A percentile compares a stretch with the other conserved stretches of the same genome.
These are phyloP conservation scores for Debaryomyces sp. DNA, from an alignment of 1,139 yeast genomes.

Conservation along the genomic window DNA sequence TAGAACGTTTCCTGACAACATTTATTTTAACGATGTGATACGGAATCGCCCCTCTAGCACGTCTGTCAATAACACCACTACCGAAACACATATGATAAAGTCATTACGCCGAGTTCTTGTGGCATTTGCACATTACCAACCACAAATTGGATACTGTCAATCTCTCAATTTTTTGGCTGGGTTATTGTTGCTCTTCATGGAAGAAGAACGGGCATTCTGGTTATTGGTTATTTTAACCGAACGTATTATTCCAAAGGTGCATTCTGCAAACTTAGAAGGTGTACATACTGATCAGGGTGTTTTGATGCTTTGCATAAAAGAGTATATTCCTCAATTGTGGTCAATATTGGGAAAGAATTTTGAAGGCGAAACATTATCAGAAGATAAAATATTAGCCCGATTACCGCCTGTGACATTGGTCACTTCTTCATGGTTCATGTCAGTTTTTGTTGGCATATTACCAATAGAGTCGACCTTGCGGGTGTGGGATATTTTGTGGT, in stretches of 20 bases:
- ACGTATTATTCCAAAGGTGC: constrained; percentile 85
- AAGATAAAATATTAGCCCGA: constrained; percentile 66
- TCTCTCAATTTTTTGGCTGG: constrained; percentile 92
- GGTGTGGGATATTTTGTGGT: constrained; percentile 94
- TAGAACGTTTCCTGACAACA: constrained; percentile 92
- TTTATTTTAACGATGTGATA: constrained; percentile 54
- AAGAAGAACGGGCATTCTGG: constrained; percentile 92
- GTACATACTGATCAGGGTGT: constrained; percentile 97
- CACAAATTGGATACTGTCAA: constrained; percentile 94
- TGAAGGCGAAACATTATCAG: constrained; percentile 49
- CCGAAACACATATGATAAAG: constrained; percentile 60
- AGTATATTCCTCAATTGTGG: constrained; percentile 86
- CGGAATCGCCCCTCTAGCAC: constrained; percentile 7
- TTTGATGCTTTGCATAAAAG: constrained; percentile 80
- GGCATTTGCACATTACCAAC: constrained; percentile 85
- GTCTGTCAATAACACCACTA: constrained; percentile 3
- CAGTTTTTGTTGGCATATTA: constrained; percentile 81
- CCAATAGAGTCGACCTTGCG: constrained; percentile 87
- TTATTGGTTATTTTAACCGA: constrained; percentile 91
- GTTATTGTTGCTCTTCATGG: constrained; percentile 74
- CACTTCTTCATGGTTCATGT: constrained; percentile 98
- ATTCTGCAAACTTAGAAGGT: constrained; percentile 87
- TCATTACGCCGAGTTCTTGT: constrained; percentile 78
- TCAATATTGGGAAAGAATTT: constrained; percentile 44
- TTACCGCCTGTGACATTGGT: constrained; percentile 91